These are phyloP conservation scores for Royoungia palumana DNA, from an alignment of 768 basidiomycete genomes.

Conservation along the genomic window DNA sequence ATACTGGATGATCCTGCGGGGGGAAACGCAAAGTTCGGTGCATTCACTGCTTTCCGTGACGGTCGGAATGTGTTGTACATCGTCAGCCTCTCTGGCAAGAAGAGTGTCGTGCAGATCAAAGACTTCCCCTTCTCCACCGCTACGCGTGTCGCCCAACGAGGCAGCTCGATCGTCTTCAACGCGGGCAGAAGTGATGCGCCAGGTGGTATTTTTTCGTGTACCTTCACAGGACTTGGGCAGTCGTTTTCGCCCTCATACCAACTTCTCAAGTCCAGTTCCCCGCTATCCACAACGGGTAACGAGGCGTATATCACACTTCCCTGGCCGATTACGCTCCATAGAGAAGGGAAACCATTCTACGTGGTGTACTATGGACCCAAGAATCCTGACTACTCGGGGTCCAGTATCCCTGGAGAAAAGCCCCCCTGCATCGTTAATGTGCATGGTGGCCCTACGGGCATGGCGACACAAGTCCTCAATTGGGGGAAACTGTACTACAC, in stretches of 20 bases:
- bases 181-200: constrained; percentile 33
- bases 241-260: constrained; percentile 23
- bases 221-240: constrained; percentile 19
- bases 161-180: constrained; percentile 31
- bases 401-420: constrained; percentile 45
- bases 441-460: constrained; percentile 71
- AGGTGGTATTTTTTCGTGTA: constrained; percentile 30
- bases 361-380: constrained; percentile 65
- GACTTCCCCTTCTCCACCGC: constrained; percentile 35
- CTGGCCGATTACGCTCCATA: constrained; percentile 42
- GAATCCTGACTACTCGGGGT: constrained; percentile 57
- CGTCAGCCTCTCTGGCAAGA: constrained; percentile 24
- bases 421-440: constrained; percentile 65
- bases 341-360: constrained; percentile 44
- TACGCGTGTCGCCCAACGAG: constrained; percentile 22
- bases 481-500: constrained; percentile 67
- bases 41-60: constrained; percentile 32
- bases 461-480: constrained; percentile 43
- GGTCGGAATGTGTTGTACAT: constrained; percentile 37
- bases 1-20: constrained; percentile 35
- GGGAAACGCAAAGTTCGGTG: constrained; percentile 17
- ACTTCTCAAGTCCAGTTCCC: constrained; percentile 26
- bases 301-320: constrained; percentile 45
- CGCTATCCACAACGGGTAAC: constrained; percentile 4
- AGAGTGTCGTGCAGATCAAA: constrained; percentile 20